Evolutionary conservation across 139 green algal genomes (phyloP).

Genomic region (Edaphochlamys debaryana): DNA sequence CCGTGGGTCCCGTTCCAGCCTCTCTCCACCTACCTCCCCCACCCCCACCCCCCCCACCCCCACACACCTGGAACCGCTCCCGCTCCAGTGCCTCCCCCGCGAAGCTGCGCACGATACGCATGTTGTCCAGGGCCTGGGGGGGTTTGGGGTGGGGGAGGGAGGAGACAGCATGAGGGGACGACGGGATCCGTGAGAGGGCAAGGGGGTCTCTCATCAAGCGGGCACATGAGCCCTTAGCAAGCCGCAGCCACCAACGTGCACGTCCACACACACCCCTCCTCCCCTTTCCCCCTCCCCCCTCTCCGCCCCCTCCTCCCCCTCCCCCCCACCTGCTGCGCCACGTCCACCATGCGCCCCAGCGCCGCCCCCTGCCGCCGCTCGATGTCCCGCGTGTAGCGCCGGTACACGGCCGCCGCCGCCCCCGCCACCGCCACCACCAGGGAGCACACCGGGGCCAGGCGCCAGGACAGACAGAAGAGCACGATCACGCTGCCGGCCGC

Average conservation of each 20-base stretch:
- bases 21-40: too few species aligned
- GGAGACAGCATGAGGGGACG: too few species aligned
- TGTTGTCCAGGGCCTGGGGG: slow-evolving; percentile 69
- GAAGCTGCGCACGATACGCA: slow-evolving; percentile 75
- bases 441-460: slow-evolving; percentile 81
- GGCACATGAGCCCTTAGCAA: too few species aligned
- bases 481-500: slow-evolving; percentile 71
- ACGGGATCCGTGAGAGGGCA: too few species aligned
- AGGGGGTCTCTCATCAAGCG: too few species aligned
- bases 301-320: too few species aligned
- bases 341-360: slow-evolving; percentile 73
- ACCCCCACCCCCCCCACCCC: neutral
- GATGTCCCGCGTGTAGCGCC: slow-evolving; percentile 56
- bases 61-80: slow-evolving; percentile 75
- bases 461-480: slow-evolving; percentile 83
- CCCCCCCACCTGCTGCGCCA: slow-evolving; percentile 62
- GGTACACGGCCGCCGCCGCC: slow-evolving; percentile 80
- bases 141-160: neutral
- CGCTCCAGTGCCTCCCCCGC: slow-evolving; percentile 85
- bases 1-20: too few species aligned
- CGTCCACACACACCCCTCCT: neutral
- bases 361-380: slow-evolving; percentile 62
- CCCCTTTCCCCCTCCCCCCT: too few species aligned
- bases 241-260: too few species aligned
- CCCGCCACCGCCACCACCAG: slow-evolving; percentile 83